phyloP scores from a whole-genome alignment of 352 stramenopile genomes.

The Phytopythium ostracodes region DNA sequence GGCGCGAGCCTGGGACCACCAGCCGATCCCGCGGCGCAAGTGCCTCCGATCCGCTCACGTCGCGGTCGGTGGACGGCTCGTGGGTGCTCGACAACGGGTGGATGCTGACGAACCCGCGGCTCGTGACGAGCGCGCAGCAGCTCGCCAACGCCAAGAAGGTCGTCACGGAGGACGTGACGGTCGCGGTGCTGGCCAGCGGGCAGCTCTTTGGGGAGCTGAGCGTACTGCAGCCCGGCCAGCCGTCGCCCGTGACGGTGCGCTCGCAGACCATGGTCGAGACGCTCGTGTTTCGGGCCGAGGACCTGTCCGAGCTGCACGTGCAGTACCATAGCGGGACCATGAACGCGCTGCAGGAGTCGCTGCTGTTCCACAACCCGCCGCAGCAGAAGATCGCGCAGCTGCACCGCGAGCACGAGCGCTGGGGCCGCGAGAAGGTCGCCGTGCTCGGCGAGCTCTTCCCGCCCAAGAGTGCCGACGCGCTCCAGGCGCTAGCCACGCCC shows the following conservation, averaged over 20 bases:
- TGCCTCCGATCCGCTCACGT: constrained; percentile 23
- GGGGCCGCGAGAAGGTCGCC: constrained; percentile 46
- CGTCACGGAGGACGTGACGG: constrained; percentile 40
- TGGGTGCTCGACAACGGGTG: constrained; percentile 80
- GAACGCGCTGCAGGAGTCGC: constrained; percentile 72
- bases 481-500: background rate
- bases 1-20: background rate
- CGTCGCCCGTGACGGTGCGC: constrained; percentile 54
- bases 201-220: constrained; percentile 74
- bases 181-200: constrained; percentile 57
- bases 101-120: constrained; percentile 75
- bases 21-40: background rate
- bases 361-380: constrained; percentile 76
- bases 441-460: constrained; percentile 48
- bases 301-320: constrained; percentile 48
- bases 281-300: constrained; percentile 48
- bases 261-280: constrained; percentile 64
- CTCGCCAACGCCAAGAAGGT: constrained; percentile 13
- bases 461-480: background rate
- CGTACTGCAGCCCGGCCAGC: constrained; percentile 59
- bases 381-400: constrained; percentile 72
- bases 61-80: constrained; percentile 44
- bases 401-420: constrained; percentile 38
- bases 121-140: constrained; percentile 43
- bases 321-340: constrained; percentile 73